Percentiles rank a stretch among this genome's conserved stretches.
phyloP scores from a whole-genome alignment of 495 filamentous ascomycete genomes.

The Penicillium goetzii region DNA sequence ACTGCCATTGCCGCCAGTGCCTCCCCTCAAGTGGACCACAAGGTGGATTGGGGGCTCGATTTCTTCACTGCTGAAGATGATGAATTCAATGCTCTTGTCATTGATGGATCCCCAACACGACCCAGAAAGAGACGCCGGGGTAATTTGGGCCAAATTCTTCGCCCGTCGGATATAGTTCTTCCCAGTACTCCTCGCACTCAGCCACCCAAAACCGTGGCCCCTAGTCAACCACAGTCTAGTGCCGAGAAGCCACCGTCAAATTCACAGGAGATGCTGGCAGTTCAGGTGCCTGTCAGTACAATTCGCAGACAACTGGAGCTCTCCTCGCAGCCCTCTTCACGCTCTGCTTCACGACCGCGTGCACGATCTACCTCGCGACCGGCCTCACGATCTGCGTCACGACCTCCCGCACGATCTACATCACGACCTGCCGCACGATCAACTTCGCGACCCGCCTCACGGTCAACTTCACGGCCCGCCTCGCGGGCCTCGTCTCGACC shows the following conservation, averaged over 20 bases:
- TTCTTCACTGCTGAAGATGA: slow-evolving; percentile 50
- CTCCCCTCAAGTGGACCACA: slow-evolving; percentile 42
- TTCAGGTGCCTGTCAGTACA: slow-evolving; percentile 18
- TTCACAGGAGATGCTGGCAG: slow-evolving; percentile 7
- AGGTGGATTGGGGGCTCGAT: slow-evolving; percentile 45
- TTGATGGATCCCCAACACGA: slow-evolving; percentile 42
- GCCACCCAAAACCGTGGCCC: slow-evolving; percentile 26
- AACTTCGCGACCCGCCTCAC: background rate
- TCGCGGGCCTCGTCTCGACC: background rate
- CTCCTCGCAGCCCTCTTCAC: slow-evolving; percentile 13
- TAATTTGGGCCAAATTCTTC: slow-evolving; percentile 38
- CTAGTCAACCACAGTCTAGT: slow-evolving; percentile 19
- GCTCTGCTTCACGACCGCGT: slow-evolving; percentile 3
- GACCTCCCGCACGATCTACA: background rate
- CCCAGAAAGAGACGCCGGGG: slow-evolving; percentile 47
- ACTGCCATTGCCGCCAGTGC: slow-evolving; percentile 52
- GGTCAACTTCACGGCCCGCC: background rate
- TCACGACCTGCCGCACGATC: background rate
- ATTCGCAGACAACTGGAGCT: slow-evolving; percentile 30
- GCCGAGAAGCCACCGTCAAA: slow-evolving; percentile 3
- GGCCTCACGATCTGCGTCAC: background rate
- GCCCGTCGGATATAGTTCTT: slow-evolving; percentile 39
- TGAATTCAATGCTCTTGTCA: slow-evolving; percentile 42
- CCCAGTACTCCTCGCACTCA: slow-evolving; percentile 36
- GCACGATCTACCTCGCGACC: background rate